phyloP scores from a whole-genome alignment of 2,329 filamentous ascomycete species.

The Botrytis porri region DNA sequence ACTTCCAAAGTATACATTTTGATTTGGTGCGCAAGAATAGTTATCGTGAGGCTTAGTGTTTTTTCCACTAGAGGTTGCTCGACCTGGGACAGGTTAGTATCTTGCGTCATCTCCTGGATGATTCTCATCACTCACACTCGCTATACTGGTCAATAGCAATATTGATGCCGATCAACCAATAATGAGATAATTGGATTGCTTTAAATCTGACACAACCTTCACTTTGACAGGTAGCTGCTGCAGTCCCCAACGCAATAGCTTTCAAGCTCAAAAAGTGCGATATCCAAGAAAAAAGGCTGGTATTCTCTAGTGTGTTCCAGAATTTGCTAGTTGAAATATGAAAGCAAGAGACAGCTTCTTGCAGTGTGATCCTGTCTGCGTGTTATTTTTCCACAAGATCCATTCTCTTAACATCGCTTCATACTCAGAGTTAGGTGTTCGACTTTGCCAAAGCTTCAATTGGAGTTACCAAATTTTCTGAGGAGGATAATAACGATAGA shows the following conservation, averaged over 20 bases:
- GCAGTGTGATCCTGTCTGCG: conserved; percentile 30
- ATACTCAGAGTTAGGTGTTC: conserved; percentile 27
- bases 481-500: conserved; percentile 28
- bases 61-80: conserved; percentile 16
- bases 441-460: conserved; percentile 29
- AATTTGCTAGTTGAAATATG: conserved; percentile 36
- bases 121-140: conserved; percentile 25
- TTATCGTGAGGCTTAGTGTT: background rate
- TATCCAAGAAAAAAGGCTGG: conserved; percentile 27
- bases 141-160: conserved; percentile 35
- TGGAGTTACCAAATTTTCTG: conserved; percentile 19
- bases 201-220: conserved; percentile 35
- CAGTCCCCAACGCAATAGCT: conserved; percentile 30
- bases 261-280: conserved; percentile 23
- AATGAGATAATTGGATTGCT: conserved; percentile 28
- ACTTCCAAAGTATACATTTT: background rate
- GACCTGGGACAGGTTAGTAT: background rate
- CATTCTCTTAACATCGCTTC: conserved; percentile 32
- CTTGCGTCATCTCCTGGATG: background rate
- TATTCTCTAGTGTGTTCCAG: conserved; percentile 34
- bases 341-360: conserved; percentile 31
- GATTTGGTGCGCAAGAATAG: too few species aligned
- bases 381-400: conserved; percentile 30
- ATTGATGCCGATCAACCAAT: conserved; percentile 33
- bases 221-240: conserved; percentile 35